Evolutionary conservation across 148 eudicot genomes (phyloP), one percentile per base, ranked within the genome.

Genomic region (Persicaria tinctoria): DNA sequence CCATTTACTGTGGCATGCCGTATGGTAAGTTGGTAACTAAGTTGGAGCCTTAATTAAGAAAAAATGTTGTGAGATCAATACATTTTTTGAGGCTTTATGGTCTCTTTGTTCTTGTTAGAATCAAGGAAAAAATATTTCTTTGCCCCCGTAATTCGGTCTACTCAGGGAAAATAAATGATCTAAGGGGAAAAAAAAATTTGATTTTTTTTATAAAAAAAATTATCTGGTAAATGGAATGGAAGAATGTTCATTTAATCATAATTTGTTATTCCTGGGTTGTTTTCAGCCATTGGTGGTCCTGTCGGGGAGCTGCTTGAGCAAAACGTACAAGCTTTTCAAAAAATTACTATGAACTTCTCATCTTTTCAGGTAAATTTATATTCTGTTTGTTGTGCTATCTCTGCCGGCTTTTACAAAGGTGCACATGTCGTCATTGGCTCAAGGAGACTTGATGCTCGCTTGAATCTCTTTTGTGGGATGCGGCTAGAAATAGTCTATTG

Each of bases 221-320:
- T 32, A 32, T 2, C 41, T 32, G 41, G 41, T 32, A 32, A 2
- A 32, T 32, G 41, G 41, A 32, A 18, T 18, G 46, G 32, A 41
- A 64, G 46, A 64, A 64, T 38, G 69, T 32, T 38, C 46, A 10
- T 32, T 64, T 32, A 64, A 3, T 38, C 46, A 64, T 66, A n/a
- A 41, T 41, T 66, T 66, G 70, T 66, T 66, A 17, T 66, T 66
- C 70, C 44, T 75, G 48, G 54, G 63, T 70, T 48, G 17, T 81
- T 84, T 92, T 86, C 91, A 95, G 99, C 83, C 75, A 89, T 95
- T 81, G 99, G 99, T 78, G 97, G 99, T 68, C 72, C 83, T 57
- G 72, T 87, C 73, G 99, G 94, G 72, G 89, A 88, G 78, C 86
- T 95, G 80, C 99, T 95, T 83, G 89, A 95, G 86, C 92, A 92